These are phyloP conservation scores for Podospora didyma DNA, from an alignment of 495 filamentous ascomycete species.

Conservation along the genomic window DNA sequence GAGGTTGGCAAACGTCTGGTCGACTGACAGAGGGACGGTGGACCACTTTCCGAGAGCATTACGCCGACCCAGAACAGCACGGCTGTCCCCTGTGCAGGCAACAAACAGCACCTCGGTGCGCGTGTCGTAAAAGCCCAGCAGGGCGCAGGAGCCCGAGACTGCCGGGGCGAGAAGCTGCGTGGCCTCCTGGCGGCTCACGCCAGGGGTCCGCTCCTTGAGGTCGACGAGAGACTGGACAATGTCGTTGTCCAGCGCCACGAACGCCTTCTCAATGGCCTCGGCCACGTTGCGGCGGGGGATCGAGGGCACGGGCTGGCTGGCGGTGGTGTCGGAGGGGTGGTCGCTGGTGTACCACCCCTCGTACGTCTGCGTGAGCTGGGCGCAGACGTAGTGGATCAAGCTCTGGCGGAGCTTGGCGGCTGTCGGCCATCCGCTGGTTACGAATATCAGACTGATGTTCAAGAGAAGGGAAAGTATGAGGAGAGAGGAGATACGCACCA, in stretches of 20 bases:
- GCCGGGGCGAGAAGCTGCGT: background rate
- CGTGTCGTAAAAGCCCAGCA: constrained; percentile 1
- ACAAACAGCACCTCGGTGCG: background rate
- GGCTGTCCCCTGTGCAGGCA: background rate
- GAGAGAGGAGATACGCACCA: background rate
- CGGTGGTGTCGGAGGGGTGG: background rate
- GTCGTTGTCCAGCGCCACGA: background rate
- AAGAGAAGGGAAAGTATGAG: background rate
- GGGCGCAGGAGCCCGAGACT: background rate
- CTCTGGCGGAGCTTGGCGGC: constrained; percentile 3
- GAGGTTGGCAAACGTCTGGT: background rate
- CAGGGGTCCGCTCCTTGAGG: too few species aligned
- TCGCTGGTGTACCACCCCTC: background rate
- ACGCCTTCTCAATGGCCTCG: background rate
- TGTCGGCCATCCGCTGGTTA: constrained; percentile 1
- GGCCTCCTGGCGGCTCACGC: too few species aligned
- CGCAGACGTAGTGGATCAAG: constrained; percentile 1
- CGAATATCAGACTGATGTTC: background rate
- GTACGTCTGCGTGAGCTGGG: too few species aligned
- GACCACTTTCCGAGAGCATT: background rate
- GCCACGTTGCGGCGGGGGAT: background rate
- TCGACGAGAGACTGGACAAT: background rate
- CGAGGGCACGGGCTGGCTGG: background rate
- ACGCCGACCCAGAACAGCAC: background rate
- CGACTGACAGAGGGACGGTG: background rate